phyloP scores from a whole-genome alignment of 192 early-diverging fungal species.

The Paraglomus brasilianum region DNA sequence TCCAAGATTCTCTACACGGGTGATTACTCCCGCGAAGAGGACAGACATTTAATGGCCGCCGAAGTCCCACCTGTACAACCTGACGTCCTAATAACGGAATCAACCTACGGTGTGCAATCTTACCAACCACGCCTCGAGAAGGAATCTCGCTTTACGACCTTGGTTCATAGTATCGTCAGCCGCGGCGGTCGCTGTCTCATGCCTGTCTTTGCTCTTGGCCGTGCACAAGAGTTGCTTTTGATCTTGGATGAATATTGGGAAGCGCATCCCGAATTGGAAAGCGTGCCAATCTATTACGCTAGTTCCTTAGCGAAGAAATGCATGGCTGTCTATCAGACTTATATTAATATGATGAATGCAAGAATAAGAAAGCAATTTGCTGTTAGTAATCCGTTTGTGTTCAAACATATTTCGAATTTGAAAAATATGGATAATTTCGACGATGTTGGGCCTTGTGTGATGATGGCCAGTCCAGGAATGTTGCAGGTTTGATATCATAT shows the following conservation, averaged over 20 bases:
- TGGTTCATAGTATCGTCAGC: slow-evolving; percentile 80
- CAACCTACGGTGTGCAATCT: slow-evolving; percentile 95
- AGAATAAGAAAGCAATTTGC: slow-evolving; percentile 87
- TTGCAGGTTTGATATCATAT: slow-evolving; percentile 61
- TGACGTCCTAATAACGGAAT: slow-evolving; percentile 94
- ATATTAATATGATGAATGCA: slow-evolving; percentile 98
- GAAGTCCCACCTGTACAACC: slow-evolving; percentile 83
- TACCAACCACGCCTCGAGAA: slow-evolving; percentile 93
- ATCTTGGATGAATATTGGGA: slow-evolving; percentile 99
- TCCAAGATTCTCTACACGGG: slow-evolving; percentile 88
- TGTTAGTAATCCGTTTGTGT: slow-evolving; percentile 91
- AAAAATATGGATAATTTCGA: slow-evolving; percentile 86
- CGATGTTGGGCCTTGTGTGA: slow-evolving; percentile 95
- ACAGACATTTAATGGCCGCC: slow-evolving; percentile 96
- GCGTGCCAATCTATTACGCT: slow-evolving; percentile 94
- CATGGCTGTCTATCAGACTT: slow-evolving; percentile 96
- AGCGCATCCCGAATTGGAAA: slow-evolving; percentile 80
- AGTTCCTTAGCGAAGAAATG: slow-evolving; percentile 94
- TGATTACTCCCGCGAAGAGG: slow-evolving; percentile 98
- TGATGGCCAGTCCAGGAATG: slow-evolving; percentile 99
- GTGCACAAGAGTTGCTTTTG: slow-evolving; percentile 93
- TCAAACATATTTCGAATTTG: slow-evolving; percentile 91
- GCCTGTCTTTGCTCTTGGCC: slow-evolving; percentile 96
- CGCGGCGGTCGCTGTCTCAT: slow-evolving; percentile 90
- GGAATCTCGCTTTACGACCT: slow-evolving; percentile 85